These are phyloP conservation scores for Candida ovalis DNA, from an alignment of 805 yeast genomes.

Conservation along the genomic window DNA sequence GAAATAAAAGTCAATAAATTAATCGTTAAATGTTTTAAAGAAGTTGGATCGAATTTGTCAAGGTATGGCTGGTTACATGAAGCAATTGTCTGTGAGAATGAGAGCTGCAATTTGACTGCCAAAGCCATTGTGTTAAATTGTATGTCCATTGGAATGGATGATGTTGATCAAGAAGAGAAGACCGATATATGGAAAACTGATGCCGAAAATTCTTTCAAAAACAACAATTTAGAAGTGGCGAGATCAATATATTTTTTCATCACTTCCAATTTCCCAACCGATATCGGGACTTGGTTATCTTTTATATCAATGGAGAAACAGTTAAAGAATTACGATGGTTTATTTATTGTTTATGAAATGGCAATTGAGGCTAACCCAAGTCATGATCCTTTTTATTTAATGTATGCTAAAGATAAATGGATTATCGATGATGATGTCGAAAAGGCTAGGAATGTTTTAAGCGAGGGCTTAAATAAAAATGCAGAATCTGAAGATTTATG, in stretches of 20 bases:
- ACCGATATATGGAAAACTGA: conserved; percentile 33
- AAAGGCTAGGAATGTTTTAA: conserved; percentile 52
- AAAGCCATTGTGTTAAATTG: conserved; percentile 48
- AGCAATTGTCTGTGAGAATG: conserved; percentile 51
- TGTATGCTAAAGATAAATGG: conserved; percentile 75
- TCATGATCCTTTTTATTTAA: conserved; percentile 50
- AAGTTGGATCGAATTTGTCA: conserved; percentile 34
- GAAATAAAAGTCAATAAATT: conserved; percentile 45
- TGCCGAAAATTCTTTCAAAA: conserved; percentile 30
- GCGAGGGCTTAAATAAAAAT: conserved; percentile 40
- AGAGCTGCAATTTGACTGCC: conserved; percentile 44
- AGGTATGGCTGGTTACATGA: conserved; percentile 51
- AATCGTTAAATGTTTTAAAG: conserved; percentile 44
- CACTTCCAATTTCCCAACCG: conserved; percentile 44
- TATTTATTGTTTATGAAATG: conserved; percentile 46
- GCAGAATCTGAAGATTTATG: conserved; percentile 54
- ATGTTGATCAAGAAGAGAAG: conserved; percentile 23
- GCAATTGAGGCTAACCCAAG: conserved; percentile 50
- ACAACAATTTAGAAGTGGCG: conserved; percentile 34
- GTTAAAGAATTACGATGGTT: conserved; percentile 22
- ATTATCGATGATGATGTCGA: conserved; percentile 38
- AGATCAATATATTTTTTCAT: conserved; percentile 46
- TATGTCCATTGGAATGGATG: conserved; percentile 30
- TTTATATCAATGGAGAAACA: conserved; percentile 37
- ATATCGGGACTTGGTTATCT: conserved; percentile 46